These are phyloP conservation scores for Fusarium denticulatum DNA, from an alignment of 2,329 filamentous ascomycete genomes.

Conservation along the genomic window DNA sequence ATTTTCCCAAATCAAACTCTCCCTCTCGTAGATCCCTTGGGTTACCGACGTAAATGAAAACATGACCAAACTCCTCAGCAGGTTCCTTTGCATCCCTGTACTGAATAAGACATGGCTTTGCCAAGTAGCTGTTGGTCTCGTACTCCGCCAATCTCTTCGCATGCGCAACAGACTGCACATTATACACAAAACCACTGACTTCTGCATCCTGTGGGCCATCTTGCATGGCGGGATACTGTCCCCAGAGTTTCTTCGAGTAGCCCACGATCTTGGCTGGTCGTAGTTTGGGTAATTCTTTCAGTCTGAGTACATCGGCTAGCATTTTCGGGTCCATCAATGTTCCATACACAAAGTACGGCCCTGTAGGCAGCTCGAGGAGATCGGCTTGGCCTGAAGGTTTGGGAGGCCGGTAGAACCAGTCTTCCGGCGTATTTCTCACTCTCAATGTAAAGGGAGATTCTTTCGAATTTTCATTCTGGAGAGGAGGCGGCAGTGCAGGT, in stretches of 20 bases:
- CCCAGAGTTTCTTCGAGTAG: slow-evolving; percentile 2
- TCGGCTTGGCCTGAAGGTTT: background rate
- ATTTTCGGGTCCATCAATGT: slow-evolving; percentile 1
- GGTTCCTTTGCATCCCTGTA: background rate
- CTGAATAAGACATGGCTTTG: background rate
- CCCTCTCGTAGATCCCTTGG: background rate
- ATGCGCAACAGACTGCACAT: background rate
- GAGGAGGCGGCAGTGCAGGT: background rate
- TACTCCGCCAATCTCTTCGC: slow-evolving; percentile 1
- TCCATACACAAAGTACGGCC: slow-evolving; percentile 11
- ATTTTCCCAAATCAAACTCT: background rate
- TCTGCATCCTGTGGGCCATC: background rate
- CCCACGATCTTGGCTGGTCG: background rate
- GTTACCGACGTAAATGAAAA: background rate
- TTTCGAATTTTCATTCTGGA: rapidly evolving
- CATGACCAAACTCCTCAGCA: background rate
- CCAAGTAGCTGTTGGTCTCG: background rate
- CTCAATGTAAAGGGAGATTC: background rate
- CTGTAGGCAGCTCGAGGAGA: background rate
- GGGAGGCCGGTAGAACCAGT: background rate
- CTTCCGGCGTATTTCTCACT: background rate
- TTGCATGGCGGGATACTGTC: background rate
- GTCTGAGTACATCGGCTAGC: background rate
- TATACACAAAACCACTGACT: background rate
- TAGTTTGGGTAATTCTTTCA: background rate